Evolutionary conservation across 352 stramenopile genomes (phyloP).

Genomic region (Globisporangium barbulae): DNA sequence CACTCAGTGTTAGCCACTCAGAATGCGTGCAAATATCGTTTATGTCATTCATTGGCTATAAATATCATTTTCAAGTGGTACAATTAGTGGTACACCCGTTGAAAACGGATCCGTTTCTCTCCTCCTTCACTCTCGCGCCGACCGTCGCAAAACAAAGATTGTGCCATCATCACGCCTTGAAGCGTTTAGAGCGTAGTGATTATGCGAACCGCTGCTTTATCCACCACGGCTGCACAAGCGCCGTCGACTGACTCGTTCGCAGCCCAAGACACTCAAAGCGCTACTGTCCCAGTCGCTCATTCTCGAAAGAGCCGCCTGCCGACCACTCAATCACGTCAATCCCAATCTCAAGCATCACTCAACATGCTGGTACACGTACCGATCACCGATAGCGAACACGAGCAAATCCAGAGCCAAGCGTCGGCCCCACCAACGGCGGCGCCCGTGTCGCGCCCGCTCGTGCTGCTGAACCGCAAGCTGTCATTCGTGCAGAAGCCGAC

Average conservation of each 20-base stretch:
- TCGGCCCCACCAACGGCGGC: background rate
- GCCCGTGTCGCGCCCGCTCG: constrained; percentile 3
- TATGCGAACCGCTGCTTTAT: background rate
- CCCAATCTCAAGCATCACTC: background rate
- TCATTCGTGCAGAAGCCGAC: constrained; percentile 9
- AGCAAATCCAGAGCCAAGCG: background rate
- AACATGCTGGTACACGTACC: constrained; percentile 3
- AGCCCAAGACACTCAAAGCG: background rate
- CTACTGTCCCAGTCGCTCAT: constrained; percentile 4
- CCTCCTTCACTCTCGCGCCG: background rate
- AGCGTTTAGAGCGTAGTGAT: background rate
- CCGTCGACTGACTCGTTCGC: background rate
- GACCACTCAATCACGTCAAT: background rate
- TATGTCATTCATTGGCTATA: background rate
- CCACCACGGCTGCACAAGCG: background rate
- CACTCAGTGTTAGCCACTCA: background rate
- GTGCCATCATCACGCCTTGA: constrained; percentile 5
- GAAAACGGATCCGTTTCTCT: background rate
- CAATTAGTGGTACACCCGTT: background rate
- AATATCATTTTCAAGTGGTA: background rate
- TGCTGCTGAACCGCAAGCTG: constrained; percentile 9
- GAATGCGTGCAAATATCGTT: background rate
- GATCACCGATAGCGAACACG: background rate
- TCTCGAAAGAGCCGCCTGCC: constrained; percentile 2
- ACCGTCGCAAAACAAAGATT: background rate